Percentiles rank a stretch among this genome's conserved stretches.
These are phyloP conservation scores for Schizothecium vesticola DNA, from an alignment of 495 filamentous ascomycete genomes.

Conservation along the genomic window DNA sequence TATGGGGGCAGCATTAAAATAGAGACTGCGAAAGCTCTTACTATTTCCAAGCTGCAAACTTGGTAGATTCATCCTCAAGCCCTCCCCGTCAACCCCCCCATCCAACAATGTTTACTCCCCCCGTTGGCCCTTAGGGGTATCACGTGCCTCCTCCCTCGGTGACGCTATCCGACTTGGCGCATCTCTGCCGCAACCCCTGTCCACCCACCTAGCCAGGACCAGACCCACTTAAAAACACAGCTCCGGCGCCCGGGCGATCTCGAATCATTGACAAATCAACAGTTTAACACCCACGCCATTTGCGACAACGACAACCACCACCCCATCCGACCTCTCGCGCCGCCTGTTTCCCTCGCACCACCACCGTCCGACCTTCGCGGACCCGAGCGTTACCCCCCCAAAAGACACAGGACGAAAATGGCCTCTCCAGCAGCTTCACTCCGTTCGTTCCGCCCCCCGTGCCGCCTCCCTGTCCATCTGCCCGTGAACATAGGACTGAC, in stretches of 20 bases:
- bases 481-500: background rate
- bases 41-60: background rate
- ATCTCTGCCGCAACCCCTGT: constrained; percentile 8
- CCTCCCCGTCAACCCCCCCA: too few species aligned
- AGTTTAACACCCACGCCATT: background rate
- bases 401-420: constrained; percentile 22
- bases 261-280: constrained; percentile 28
- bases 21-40: background rate
- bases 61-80: background rate
- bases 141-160: constrained; percentile 16
- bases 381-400: background rate
- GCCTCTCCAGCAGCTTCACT: constrained; percentile 27
- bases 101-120: background rate
- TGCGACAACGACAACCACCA: background rate
- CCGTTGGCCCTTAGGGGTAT: constrained; percentile 20
- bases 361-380: background rate
- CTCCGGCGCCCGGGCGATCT: constrained; percentile 1
- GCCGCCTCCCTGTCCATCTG: too few species aligned
- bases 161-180: constrained; percentile 25
- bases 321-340: background rate
- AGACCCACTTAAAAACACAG: background rate
- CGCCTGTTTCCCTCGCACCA: background rate
- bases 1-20: background rate
- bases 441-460: constrained; percentile 22
- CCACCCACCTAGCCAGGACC: background rate